Percentiles rank a stretch among this genome's conserved stretches.
Evolutionary conservation across 192 early-diverging fungal species (phyloP).

Genomic region (Coemansia guatemalensis): DNA sequence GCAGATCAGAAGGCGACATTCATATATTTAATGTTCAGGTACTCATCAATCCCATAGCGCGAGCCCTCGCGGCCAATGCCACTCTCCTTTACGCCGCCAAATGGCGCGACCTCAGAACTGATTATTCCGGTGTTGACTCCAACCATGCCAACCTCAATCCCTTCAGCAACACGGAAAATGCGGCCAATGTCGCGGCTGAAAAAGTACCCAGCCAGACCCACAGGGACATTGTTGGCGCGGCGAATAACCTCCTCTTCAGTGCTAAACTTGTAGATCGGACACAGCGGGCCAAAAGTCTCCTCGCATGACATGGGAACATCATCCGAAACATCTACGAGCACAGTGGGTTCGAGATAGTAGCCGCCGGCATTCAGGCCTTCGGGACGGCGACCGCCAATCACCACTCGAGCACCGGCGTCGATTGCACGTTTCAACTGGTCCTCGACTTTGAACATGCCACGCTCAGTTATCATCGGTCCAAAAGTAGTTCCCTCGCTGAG

Average conservation of each 20-base stretch:
- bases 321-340: slow-evolving; percentile 67
- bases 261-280: slow-evolving; percentile 71
- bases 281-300: slow-evolving; percentile 93
- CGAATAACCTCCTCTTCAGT: slow-evolving; percentile 78
- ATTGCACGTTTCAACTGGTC: slow-evolving; percentile 72
- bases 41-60: slow-evolving; percentile 54
- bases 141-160: slow-evolving; percentile 86
- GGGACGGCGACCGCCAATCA: slow-evolving; percentile 61
- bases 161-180: slow-evolving; percentile 78
- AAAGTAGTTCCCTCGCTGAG: slow-evolving; percentile 63
- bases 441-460: slow-evolving; percentile 67
- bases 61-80: slow-evolving; percentile 61
- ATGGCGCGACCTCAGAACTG: slow-evolving; percentile 55
- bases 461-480: slow-evolving; percentile 80
- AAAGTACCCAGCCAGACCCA: slow-evolving; percentile 85
- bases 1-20: slow-evolving; percentile 23
- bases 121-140: slow-evolving; percentile 77
- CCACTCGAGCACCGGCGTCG: slow-evolving; percentile 65
- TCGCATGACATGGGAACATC: slow-evolving; percentile 70
- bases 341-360: slow-evolving; percentile 81
- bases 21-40: slow-evolving; percentile 45
- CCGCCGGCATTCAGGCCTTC: slow-evolving; percentile 44
- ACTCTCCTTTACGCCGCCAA: slow-evolving; percentile 64
- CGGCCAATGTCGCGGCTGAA: slow-evolving; percentile 74
- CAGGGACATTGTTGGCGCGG: slow-evolving; percentile 69